Evolutionary conservation across 2,329 filamentous ascomycete species (phyloP).

Genomic region (Neonectria ditissima): DNA sequence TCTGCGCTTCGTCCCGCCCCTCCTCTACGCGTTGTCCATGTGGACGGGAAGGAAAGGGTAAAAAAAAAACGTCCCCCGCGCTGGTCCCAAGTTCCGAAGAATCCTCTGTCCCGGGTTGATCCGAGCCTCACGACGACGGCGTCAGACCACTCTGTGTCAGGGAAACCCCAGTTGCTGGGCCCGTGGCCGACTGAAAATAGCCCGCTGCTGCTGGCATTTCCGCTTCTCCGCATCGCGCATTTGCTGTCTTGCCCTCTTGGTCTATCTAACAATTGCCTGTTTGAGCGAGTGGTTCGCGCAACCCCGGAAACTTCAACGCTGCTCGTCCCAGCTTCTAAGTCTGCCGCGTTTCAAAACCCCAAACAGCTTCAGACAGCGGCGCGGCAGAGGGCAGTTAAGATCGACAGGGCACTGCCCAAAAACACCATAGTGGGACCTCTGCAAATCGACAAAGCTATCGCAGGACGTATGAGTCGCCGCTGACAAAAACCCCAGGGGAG

Average conservation of each 20-base stretch:
- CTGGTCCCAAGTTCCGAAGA: constrained; percentile 32
- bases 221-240: constrained; percentile 44
- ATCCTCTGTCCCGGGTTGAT: constrained; percentile 40
- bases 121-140: constrained; percentile 31
- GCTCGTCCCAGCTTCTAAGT: background rate
- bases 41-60: background rate
- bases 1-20: background rate
- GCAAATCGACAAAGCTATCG: background rate
- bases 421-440: too few species aligned
- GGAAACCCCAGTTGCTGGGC: constrained; percentile 28
- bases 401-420: too few species aligned
- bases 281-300: background rate
- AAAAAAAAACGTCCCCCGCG: background rate
- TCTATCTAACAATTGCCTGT: background rate
- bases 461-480: background rate
- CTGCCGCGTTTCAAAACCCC: background rate
- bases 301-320: background rate
- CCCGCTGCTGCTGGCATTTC: constrained; percentile 35
- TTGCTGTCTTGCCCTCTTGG: too few species aligned
- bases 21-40: constrained; percentile 3
- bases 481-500: constrained; percentile 1
- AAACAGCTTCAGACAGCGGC: background rate
- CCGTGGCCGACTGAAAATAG: constrained; percentile 30
- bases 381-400: background rate
- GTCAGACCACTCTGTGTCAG: constrained; percentile 46